Evolutionary conservation across 2,329 filamentous ascomycete genomes (phyloP).

Genomic region (Neonectria coccinea): DNA sequence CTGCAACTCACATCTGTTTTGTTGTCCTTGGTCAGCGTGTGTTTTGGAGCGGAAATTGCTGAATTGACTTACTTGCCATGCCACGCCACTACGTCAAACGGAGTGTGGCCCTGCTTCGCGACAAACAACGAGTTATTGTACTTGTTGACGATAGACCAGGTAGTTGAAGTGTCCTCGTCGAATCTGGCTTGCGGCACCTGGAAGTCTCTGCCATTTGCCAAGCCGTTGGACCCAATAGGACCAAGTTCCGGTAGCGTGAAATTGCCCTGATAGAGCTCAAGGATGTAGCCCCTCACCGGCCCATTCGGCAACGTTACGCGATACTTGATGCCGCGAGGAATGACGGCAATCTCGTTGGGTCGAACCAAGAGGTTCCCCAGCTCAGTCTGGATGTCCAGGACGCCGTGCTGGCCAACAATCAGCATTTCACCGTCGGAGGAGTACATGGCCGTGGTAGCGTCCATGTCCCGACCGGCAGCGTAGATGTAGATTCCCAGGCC

Average conservation of each 20-base stretch:
- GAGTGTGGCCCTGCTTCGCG: constrained; percentile 71
- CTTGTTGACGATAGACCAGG: constrained; percentile 68
- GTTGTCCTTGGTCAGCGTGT: too few species aligned
- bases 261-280: constrained; percentile 79
- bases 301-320: constrained; percentile 72
- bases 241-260: constrained; percentile 78
- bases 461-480: constrained; percentile 82
- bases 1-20: constrained; percentile 31
- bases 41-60: too few species aligned
- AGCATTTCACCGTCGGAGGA: constrained; percentile 84
- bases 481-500: constrained; percentile 88
- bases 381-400: constrained; percentile 81
- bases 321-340: constrained; percentile 79
- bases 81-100: constrained; percentile 85
- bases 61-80: constrained; percentile 77
- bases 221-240: constrained; percentile 77
- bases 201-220: constrained; percentile 81
- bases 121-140: constrained; percentile 74
- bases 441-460: constrained; percentile 78
- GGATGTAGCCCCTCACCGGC: constrained; percentile 76
- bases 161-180: constrained; percentile 66
- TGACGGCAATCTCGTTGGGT: constrained; percentile 80
- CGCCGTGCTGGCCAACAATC: constrained; percentile 80
- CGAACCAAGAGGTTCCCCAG: constrained; percentile 79
- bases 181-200: constrained; percentile 77